These are phyloP conservation scores for Colletotrichum tanaceti DNA, from an alignment of 2,329 filamentous ascomycete species.

Conservation along the genomic window DNA sequence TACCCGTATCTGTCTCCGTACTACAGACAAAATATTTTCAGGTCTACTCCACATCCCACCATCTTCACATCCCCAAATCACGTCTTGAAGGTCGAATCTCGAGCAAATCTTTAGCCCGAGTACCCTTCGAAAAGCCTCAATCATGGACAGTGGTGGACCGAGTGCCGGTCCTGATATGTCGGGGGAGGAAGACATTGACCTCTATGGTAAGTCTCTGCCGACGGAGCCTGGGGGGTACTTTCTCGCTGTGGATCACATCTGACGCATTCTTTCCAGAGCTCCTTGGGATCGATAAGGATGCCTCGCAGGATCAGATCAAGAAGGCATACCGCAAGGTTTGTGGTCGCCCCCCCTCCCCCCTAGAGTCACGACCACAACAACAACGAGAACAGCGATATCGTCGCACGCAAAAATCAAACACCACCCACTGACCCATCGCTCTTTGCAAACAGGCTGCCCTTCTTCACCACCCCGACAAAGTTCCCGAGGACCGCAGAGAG, in stretches of 20 bases:
- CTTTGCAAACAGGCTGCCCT: conserved; percentile 75
- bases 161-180: conserved; percentile 32
- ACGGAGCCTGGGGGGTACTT: conserved; percentile 34
- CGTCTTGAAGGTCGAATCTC: conserved; percentile 34
- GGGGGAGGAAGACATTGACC: conserved; percentile 62
- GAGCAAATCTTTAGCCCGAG: conserved; percentile 34
- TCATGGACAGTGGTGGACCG: conserved; percentile 43
- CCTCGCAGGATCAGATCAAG: conserved; percentile 85
- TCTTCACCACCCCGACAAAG: conserved; percentile 94
- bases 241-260: conserved; percentile 40
- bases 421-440: conserved; percentile 35
- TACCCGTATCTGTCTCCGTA: conserved; percentile 24
- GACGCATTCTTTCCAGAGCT: conserved; percentile 68
- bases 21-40: conserved; percentile 40
- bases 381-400: conserved; percentile 43
- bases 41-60: conserved; percentile 38
- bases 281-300: conserved; percentile 78
- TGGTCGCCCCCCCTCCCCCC: background rate
- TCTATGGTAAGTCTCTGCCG: conserved; percentile 64
- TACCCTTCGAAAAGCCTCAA: conserved; percentile 35
- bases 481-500: conserved; percentile 83
- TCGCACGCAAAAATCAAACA: conserved; percentile 8
- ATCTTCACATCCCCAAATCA: conserved; percentile 37
- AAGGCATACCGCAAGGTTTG: conserved; percentile 94
- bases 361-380: background rate